A percentile compares a stretch with the other conserved stretches of the same genome.
Evolutionary conservation across 306 rosid genomes (phyloP).

Genomic region (Fragaria ananassa): DNA sequence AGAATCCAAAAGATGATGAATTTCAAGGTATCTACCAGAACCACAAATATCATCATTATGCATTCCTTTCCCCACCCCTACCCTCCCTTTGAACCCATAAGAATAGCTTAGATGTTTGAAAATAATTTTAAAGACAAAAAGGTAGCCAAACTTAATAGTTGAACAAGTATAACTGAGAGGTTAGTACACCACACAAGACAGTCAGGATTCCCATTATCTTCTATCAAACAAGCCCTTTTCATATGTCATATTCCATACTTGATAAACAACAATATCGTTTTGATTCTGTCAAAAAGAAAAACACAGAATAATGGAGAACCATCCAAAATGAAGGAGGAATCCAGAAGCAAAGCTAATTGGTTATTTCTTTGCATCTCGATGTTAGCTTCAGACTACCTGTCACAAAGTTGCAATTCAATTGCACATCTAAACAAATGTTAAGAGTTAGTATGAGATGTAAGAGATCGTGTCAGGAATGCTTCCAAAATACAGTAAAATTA

Average conservation of each 20-base stretch:
- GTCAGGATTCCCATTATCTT: conserved; percentile 22
- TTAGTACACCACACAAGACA: conserved; percentile 26
- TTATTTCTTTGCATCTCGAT: conserved; percentile 38
- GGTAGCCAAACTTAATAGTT: conserved; percentile 18
- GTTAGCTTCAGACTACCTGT: conserved; percentile 78
- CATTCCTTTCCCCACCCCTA: neutral
- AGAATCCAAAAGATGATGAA: neutral
- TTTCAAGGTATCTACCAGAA: conserved; percentile 6
- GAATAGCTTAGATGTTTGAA: conserved; percentile 11
- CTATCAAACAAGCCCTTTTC: conserved; percentile 25
- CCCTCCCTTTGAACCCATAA: neutral
- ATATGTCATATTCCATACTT: conserved; percentile 22
- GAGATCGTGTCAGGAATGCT: conserved; percentile 68
- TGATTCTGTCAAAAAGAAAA: conserved; percentile 26
- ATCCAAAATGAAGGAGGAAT: conserved; percentile 24
- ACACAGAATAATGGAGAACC: conserved; percentile 22
- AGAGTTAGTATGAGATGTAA: conserved; percentile 65
- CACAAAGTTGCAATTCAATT: conserved; percentile 50
- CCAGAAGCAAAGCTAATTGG: conserved; percentile 37
- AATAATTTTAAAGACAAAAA: neutral
- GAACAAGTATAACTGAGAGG: conserved; percentile 8
- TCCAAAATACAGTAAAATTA: conserved; percentile 72
- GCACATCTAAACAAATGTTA: conserved; percentile 54
- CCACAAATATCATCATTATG: neutral
- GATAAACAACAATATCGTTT: conserved; percentile 17